A percentile compares a stretch with the other conserved stretches of the same genome.
These are phyloP conservation scores for Pluteus cervinus DNA, from an alignment of 768 basidiomycete genomes.

Conservation along the genomic window DNA sequence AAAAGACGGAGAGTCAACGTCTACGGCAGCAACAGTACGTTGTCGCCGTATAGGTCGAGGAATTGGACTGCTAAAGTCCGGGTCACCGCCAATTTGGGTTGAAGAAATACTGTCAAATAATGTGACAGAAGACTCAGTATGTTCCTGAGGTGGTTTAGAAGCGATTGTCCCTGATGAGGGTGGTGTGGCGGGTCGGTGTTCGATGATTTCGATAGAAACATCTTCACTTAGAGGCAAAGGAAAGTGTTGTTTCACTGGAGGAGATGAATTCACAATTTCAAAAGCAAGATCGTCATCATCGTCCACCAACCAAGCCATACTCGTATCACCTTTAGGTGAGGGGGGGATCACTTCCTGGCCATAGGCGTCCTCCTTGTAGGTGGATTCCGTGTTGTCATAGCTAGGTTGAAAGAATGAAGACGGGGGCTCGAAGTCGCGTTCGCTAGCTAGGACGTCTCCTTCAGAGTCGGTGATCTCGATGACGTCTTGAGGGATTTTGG, in stretches of 20 bases:
- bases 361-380: background rate
- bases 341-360: background rate
- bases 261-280: constrained; percentile 49
- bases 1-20: constrained; percentile 23
- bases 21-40: constrained; percentile 26
- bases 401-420: constrained; percentile 1
- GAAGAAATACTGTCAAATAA: constrained; percentile 4
- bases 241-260: constrained; percentile 7
- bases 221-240: constrained; percentile 11
- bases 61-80: constrained; percentile 19
- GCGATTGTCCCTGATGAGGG: constrained; percentile 8
- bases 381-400: background rate
- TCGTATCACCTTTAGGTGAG: background rate
- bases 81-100: constrained; percentile 5
- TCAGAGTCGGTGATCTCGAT: constrained; percentile 26
- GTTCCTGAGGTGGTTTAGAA: background rate
- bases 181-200: constrained; percentile 1
- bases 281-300: constrained; percentile 55
- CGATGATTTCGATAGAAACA: constrained; percentile 16
- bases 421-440: background rate
- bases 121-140: too few species aligned
- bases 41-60: constrained; percentile 14
- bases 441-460: constrained; percentile 9
- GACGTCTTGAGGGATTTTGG: too few species aligned
- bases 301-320: constrained; percentile 61